Evolutionary conservation across 768 basidiomycete genomes (phyloP).

Genomic region (Russula earlei): DNA sequence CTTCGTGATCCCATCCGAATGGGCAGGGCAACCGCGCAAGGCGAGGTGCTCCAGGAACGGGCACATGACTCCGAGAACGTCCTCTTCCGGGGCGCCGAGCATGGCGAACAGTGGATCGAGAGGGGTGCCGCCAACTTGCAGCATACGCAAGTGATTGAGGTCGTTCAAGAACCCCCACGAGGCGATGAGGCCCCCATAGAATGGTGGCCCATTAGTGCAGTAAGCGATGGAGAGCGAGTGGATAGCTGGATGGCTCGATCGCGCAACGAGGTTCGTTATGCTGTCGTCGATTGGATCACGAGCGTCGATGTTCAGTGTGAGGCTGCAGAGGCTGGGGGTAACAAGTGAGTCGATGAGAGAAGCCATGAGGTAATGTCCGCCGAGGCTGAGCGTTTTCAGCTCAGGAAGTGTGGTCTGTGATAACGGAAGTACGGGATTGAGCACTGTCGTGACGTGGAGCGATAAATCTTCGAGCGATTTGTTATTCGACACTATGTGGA

Average conservation of each 20-base stretch:
- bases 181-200: conserved; percentile 52
- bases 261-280: conserved; percentile 49
- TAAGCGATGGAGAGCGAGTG: conserved; percentile 56
- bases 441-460: conserved; percentile 52
- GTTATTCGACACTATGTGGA: conserved; percentile 55
- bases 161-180: conserved; percentile 62
- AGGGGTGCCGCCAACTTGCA: conserved; percentile 56
- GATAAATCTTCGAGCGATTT: conserved; percentile 45
- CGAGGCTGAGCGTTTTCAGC: conserved; percentile 47
- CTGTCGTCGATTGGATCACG: conserved; percentile 69
- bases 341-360: conserved; percentile 52
- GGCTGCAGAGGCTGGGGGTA: conserved; percentile 46
- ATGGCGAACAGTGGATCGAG: conserved; percentile 54
- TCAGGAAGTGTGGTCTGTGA: conserved; percentile 42
- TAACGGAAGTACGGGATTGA: conserved; percentile 56
- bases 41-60: conserved; percentile 51
- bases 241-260: conserved; percentile 50
- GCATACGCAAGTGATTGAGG: conserved; percentile 44
- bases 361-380: conserved; percentile 58
- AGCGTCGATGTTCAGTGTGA: conserved; percentile 62
- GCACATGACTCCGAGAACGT: conserved; percentile 48
- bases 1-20: conserved; percentile 54
- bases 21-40: conserved; percentile 55
- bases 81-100: conserved; percentile 53
- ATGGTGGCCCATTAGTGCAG: conserved; percentile 31